Percentiles rank a stretch among this genome's conserved stretches.
Conservation (phyloP, 768 basidiomycete species). For the Cystofilobasidium bisporidii region DNA sequence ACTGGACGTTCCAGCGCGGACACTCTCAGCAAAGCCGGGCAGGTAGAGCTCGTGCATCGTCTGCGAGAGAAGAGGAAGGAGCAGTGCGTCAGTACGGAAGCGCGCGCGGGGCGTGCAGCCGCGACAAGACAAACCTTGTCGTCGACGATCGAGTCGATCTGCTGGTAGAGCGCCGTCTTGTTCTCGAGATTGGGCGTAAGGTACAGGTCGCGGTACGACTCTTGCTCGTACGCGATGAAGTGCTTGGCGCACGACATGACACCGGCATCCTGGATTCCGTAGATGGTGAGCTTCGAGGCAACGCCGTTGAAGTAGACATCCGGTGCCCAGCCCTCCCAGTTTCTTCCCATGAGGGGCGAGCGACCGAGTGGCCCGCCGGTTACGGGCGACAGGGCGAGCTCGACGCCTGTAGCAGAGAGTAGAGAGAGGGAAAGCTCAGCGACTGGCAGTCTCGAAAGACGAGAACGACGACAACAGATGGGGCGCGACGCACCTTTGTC, state of each 20-base stretch:
- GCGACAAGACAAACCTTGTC: constrained; percentile 36
- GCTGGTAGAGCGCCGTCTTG: constrained; percentile 29
- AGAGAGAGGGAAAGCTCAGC: too few species aligned
- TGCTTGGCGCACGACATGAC: constrained; percentile 37
- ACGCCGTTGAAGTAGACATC: constrained; percentile 31
- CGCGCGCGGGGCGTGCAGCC: neutral
- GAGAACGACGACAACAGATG: too few species aligned
- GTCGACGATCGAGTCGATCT: constrained; percentile 30
- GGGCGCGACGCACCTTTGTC: constrained; percentile 60
- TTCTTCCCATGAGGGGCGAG: constrained; percentile 21
- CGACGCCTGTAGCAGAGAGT: constrained; percentile 44
- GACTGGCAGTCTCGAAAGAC: too few species aligned
- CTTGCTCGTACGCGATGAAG: constrained; percentile 37
- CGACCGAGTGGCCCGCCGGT: constrained; percentile 27
- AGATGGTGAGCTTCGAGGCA: constrained; percentile 29
- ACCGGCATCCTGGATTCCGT: constrained; percentile 31
- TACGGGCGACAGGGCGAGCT: constrained; percentile 53
- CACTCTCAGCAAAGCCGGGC: constrained; percentile 40
- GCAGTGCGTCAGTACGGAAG: neutral
- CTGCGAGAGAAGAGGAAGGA: neutral
- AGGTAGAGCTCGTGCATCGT: constrained; percentile 40
- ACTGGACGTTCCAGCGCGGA: constrained; percentile 39
- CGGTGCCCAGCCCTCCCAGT: constrained; percentile 29
- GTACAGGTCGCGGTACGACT: constrained; percentile 31
- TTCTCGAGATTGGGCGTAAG: constrained; percentile 1